Conservation (phyloP, 1,284 basidiomycete genomes). For the Fomitopsis palustris region DNA sequence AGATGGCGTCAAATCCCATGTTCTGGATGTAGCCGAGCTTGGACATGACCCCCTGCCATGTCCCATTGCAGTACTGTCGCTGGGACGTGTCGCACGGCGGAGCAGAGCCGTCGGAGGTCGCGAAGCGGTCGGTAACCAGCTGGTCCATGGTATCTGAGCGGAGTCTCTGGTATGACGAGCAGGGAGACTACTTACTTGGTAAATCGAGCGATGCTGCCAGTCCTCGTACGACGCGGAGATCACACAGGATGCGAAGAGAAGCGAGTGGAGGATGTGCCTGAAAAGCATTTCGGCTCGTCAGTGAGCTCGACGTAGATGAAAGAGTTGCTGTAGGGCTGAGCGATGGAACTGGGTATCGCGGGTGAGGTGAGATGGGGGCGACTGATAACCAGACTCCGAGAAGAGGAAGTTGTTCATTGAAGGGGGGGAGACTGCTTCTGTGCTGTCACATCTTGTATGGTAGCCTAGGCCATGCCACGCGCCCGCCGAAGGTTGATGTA, state of each 20-base stretch:
- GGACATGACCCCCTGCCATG: constrained; percentile 69
- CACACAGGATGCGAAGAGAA: constrained; percentile 9
- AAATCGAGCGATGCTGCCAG: constrained; percentile 22
- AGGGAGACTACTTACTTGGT: constrained; percentile 9
- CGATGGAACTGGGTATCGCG: no score
- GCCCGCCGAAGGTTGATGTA: no score
- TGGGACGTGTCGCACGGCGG: constrained; percentile 50
- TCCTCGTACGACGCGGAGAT: constrained; percentile 18
- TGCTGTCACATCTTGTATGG: no score
- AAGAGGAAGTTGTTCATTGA: no score
- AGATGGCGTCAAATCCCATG: constrained; percentile 75
- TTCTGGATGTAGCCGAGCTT: constrained; percentile 78
- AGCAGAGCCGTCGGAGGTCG: constrained; percentile 49
- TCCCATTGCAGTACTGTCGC: constrained; percentile 72
- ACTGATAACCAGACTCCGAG: no score
- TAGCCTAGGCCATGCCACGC: no score
- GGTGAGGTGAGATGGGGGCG: no score
- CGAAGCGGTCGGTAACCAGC: constrained; percentile 72
- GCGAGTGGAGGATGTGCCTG: constrained; percentile 2
- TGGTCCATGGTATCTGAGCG: constrained; percentile 29
- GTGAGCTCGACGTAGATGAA: no score
- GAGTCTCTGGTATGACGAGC: neutral
- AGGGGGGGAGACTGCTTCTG: no score
- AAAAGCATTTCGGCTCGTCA: no score
- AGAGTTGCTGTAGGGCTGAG: no score